Evolutionary conservation across 1,284 basidiomycete species (phyloP).

Genomic region (Irpex sp.): DNA sequence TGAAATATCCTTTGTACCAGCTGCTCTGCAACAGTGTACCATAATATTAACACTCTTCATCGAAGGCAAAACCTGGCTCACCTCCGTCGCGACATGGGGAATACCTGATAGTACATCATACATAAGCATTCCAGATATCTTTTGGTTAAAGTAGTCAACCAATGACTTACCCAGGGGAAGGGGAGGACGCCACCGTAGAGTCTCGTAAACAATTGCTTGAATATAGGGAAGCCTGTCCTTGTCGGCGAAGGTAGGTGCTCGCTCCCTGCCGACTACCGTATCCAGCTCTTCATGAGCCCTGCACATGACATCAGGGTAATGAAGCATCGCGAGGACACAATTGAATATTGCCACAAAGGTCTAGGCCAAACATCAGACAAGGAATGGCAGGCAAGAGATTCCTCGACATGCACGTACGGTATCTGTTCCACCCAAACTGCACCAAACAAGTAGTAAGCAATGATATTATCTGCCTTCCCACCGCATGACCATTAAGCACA

Average conservation of each 20-base stretch:
- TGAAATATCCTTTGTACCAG: neutral
- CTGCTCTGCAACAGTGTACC: neutral
- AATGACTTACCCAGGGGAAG: neutral
- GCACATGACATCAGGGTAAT: neutral
- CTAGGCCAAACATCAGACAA: neutral
- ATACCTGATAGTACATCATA: neutral
- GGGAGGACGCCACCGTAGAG: neutral
- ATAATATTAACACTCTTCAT: no score
- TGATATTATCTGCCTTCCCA: neutral
- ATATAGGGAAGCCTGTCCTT: neutral
- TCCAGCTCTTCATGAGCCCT: slow-evolving; percentile 2
- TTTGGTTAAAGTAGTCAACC: no score
- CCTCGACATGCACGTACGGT: neutral
- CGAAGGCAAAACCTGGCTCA: no score
- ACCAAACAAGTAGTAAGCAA: neutral
- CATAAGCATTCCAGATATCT: neutral
- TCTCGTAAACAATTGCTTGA: neutral
- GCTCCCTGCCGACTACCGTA: neutral
- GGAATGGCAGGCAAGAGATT: no score
- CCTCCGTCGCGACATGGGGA: no score
- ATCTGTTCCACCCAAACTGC: neutral
- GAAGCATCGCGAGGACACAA: neutral
- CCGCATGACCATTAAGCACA: neutral
- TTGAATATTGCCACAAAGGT: neutral
- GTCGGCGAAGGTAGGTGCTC: neutral